Conservation (phyloP, 768 basidiomycete genomes). For the Suillus subaureus region DNA sequence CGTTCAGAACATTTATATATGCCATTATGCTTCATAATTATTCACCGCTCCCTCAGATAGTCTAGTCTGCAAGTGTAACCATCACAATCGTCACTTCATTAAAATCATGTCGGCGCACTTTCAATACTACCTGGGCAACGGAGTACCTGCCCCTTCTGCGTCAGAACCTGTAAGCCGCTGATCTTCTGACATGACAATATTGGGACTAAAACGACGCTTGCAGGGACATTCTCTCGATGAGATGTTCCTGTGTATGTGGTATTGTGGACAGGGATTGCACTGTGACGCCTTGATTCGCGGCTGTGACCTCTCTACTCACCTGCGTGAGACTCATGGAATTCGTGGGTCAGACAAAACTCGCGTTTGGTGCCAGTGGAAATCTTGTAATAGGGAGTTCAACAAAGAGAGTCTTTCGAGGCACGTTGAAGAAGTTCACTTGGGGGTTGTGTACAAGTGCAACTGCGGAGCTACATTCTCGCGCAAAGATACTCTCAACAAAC, state of each 20-base stretch:
- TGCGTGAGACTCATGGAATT: background rate
- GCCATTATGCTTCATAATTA: background rate
- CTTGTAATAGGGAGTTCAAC: background rate
- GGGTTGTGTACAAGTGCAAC: slow-evolving; percentile 20
- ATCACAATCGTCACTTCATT: background rate
- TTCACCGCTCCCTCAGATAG: background rate
- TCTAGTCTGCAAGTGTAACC: background rate
- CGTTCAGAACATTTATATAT: background rate
- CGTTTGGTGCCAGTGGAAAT: background rate
- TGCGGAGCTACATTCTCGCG: slow-evolving; percentile 22
- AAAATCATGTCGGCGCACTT: background rate
- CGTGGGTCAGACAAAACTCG: background rate
- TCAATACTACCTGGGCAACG: rapidly evolving
- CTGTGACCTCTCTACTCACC: background rate
- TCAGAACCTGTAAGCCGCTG: background rate
- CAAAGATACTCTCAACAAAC: slow-evolving; percentile 20
- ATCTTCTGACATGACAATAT: background rate
- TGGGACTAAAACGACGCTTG: background rate
- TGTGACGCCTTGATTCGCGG: background rate
- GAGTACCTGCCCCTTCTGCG: background rate
- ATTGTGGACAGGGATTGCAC: too few relatives aligned
- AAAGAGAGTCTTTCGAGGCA: slow-evolving; percentile 15
- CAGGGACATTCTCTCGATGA: background rate
- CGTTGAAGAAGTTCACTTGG: slow-evolving; percentile 27
- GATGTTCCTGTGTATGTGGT: background rate